Conservation (phyloP, 768 basidiomycete genomes). For the Auriscalpium orientale region DNA sequence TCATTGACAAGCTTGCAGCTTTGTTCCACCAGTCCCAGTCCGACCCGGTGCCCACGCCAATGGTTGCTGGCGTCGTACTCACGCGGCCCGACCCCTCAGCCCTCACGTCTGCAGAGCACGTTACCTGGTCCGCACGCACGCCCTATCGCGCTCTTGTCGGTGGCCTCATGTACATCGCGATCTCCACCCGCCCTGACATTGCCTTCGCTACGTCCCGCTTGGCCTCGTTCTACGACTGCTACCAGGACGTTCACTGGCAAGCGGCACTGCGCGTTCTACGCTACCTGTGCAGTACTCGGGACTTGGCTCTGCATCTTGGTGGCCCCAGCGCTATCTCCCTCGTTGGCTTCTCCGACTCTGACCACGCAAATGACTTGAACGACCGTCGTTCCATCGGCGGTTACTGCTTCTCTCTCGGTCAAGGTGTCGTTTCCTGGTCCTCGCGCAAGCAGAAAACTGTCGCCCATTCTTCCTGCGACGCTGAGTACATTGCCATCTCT, state of each 20-base stretch:
- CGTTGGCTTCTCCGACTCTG: slow-evolving; percentile 15
- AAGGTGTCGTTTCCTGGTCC: slow-evolving; percentile 21
- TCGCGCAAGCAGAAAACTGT: background rate
- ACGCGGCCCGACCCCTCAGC: background rate
- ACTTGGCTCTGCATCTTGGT: background rate
- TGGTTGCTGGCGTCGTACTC: background rate
- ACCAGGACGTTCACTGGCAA: slow-evolving; percentile 20
- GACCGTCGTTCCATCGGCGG: slow-evolving; percentile 18
- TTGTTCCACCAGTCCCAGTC: background rate
- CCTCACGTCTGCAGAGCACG: background rate
- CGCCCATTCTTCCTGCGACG: background rate
- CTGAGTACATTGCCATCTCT: background rate
- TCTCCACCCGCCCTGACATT: slow-evolving; percentile 22
- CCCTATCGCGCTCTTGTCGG: background rate
- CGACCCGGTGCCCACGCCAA: background rate
- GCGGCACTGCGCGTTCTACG: slow-evolving; percentile 16
- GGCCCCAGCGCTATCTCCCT: background rate
- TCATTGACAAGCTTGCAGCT: background rate
- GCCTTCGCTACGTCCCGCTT: slow-evolving; percentile 19
- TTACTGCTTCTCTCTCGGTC: slow-evolving; percentile 18
- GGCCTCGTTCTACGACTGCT: slow-evolving; percentile 24
- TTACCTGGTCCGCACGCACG: background rate
- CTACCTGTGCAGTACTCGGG: slow-evolving; percentile 9
- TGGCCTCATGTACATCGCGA: slow-evolving; percentile 3
- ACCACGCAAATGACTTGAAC: slow-evolving; percentile 21